These are phyloP conservation scores for Nannochloropsis limnetica DNA, from an alignment of 352 stramenopile genomes.

Conservation along the genomic window DNA sequence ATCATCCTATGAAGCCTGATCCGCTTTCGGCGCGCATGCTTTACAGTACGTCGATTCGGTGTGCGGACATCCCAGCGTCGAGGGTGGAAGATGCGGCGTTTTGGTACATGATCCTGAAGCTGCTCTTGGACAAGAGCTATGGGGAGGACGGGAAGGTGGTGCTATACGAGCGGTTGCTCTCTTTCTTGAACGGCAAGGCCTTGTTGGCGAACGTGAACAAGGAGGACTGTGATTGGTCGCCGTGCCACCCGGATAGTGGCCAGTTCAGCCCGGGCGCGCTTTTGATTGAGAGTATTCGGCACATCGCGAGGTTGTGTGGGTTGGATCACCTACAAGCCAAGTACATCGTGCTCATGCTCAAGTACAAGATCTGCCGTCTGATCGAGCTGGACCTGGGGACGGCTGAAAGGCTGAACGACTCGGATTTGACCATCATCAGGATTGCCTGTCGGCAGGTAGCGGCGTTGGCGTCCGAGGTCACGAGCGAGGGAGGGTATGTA, in stretches of 20 bases:
- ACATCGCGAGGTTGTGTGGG: background rate
- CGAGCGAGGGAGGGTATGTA: slow-evolving; percentile 39
- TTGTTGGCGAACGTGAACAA: slow-evolving; percentile 50
- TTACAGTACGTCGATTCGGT: slow-evolving; percentile 34
- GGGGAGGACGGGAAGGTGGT: slow-evolving; percentile 44
- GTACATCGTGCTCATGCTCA: slow-evolving; percentile 19
- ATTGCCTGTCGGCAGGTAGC: slow-evolving; percentile 21
- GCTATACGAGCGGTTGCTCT: slow-evolving; percentile 57
- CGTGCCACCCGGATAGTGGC: background rate
- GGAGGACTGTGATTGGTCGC: slow-evolving; percentile 4
- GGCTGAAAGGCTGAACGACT: background rate
- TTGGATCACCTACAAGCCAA: slow-evolving; percentile 24
- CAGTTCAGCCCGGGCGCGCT: background rate
- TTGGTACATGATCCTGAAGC: slow-evolving; percentile 55
- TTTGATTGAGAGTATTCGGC: slow-evolving; percentile 38
- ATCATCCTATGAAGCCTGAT: slow-evolving; percentile 49
- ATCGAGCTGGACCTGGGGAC: slow-evolving; percentile 32
- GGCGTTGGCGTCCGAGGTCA: slow-evolving; percentile 4
- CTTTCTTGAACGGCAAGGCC: slow-evolving; percentile 55
- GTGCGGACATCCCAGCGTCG: slow-evolving; percentile 46
- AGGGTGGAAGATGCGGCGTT: slow-evolving; percentile 54
- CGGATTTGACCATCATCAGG: background rate
- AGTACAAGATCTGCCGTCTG: slow-evolving; percentile 34
- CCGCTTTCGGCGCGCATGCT: slow-evolving; percentile 37
- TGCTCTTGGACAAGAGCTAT: slow-evolving; percentile 46